These are phyloP conservation scores for Microdochium paspali DNA, from an alignment of 2,329 filamentous ascomycete genomes.

Conservation along the genomic window DNA sequence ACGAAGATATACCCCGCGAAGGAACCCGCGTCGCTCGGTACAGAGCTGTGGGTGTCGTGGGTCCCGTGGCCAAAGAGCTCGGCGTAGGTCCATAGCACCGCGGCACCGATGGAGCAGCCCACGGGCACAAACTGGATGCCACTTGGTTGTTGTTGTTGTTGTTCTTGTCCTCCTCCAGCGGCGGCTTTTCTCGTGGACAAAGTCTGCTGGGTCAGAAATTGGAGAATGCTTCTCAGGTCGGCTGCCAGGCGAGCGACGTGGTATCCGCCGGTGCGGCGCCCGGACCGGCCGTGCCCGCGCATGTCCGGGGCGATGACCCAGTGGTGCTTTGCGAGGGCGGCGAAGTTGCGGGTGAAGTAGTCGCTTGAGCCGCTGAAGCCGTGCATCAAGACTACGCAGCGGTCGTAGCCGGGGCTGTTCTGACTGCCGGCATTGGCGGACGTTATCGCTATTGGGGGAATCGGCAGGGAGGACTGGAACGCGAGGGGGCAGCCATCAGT, in stretches of 20 bases:
- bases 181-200: constrained; percentile 10
- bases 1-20: constrained; percentile 26
- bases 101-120: constrained; percentile 30
- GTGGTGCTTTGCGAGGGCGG: constrained; percentile 12
- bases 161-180: no score
- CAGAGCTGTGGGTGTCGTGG: not conserved
- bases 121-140: constrained; percentile 18
- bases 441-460: constrained; percentile 2
- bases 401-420: constrained; percentile 7
- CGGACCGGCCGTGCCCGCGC: constrained; percentile 26
- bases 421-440: not conserved
- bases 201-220: not conserved
- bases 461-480: constrained; percentile 23
- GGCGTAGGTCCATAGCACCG: constrained; percentile 28
- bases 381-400: constrained; percentile 26
- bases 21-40: not conserved
- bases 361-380: constrained; percentile 29
- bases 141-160: not conserved
- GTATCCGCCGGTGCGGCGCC: constrained; percentile 21
- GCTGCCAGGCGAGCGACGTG: constrained; percentile 29
- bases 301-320: constrained; percentile 29
- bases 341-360: constrained; percentile 26
- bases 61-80: constrained; percentile 24
- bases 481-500: constrained; percentile 24
- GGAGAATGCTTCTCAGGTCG: constrained; percentile 23